Conservation (phyloP, 2,329 filamentous ascomycete species). For the Fusarium redolens region DNA sequence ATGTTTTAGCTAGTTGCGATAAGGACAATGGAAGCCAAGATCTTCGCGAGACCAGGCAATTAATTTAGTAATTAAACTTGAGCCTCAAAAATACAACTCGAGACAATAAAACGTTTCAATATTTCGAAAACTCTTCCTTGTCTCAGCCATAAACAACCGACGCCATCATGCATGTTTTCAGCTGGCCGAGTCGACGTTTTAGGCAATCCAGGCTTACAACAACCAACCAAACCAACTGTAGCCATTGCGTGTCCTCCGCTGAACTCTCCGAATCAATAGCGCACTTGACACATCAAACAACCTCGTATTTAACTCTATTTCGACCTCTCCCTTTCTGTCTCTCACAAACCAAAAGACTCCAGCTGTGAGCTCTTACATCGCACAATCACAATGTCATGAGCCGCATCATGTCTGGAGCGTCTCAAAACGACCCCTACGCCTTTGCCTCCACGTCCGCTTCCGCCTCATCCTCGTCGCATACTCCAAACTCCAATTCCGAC, state of each 20-base stretch:
- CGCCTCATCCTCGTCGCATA: slow-evolving; percentile 46
- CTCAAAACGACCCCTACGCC: slow-evolving; percentile 49
- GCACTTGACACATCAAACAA: neutral
- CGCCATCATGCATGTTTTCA: slow-evolving; percentile 8
- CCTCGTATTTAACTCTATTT: neutral
- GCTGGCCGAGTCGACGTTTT: slow-evolving; percentile 19
- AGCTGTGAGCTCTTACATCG: slow-evolving; percentile 31
- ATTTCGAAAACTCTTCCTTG: neutral
- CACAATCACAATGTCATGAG: slow-evolving; percentile 55
- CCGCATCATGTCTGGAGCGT: slow-evolving; percentile 56
- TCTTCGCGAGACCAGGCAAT: neutral
- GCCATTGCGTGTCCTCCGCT: slow-evolving; percentile 18
- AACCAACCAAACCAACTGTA: slow-evolving; percentile 9
- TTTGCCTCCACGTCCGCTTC: slow-evolving; percentile 51
- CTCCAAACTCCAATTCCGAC: slow-evolving; percentile 48
- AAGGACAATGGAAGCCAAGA: neutral
- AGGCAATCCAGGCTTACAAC: slow-evolving; percentile 14
- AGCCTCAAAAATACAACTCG: neutral
- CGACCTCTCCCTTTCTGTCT: neutral
- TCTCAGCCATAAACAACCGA: neutral
- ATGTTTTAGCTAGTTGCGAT: slow-evolving; percentile 10
- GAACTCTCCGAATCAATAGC: neutral
- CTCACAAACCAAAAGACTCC: slow-evolving; percentile 15
- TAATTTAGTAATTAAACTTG: neutral
- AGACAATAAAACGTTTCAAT: neutral